Evolutionary conservation across 768 basidiomycete genomes (phyloP).

Genomic region (Tephrocybe sp.): DNA sequence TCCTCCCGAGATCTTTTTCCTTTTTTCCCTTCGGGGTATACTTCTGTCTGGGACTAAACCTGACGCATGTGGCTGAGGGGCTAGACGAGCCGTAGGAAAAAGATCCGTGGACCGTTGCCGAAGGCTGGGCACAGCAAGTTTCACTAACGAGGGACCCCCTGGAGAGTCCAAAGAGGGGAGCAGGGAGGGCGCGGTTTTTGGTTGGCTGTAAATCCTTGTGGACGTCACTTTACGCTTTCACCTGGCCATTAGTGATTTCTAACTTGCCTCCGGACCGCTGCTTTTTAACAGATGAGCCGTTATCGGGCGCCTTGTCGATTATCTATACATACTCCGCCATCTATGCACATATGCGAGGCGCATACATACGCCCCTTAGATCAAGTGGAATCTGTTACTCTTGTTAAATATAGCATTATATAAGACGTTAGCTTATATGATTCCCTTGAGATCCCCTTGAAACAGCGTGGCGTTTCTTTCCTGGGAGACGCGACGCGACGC

Average conservation of each 20-base stretch:
- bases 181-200: neutral
- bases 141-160: neutral
- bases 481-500: too few species aligned
- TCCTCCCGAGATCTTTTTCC: neutral
- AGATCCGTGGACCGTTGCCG: neutral
- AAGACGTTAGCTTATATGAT: too few species aligned
- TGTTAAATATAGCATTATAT: too few species aligned
- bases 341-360: too few species aligned
- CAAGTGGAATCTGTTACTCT: too few species aligned
- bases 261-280: neutral
- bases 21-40: neutral
- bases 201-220: slow-evolving; percentile 5
- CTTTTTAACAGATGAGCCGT: too few species aligned
- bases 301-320: too few species aligned
- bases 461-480: too few species aligned
- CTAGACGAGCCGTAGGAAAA: neutral
- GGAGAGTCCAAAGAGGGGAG: neutral
- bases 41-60: neutral
- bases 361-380: too few species aligned
- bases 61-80: neutral
- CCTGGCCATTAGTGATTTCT: neutral
- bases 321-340: too few species aligned
- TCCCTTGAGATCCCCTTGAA: too few species aligned
- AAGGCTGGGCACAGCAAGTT: slow-evolving; percentile 2
- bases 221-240: too few species aligned